Percentiles rank a stretch among this genome's conserved stretches.
Conservation (phyloP, 2,329 filamentous ascomycete species). For the Diaporthe velutina region DNA sequence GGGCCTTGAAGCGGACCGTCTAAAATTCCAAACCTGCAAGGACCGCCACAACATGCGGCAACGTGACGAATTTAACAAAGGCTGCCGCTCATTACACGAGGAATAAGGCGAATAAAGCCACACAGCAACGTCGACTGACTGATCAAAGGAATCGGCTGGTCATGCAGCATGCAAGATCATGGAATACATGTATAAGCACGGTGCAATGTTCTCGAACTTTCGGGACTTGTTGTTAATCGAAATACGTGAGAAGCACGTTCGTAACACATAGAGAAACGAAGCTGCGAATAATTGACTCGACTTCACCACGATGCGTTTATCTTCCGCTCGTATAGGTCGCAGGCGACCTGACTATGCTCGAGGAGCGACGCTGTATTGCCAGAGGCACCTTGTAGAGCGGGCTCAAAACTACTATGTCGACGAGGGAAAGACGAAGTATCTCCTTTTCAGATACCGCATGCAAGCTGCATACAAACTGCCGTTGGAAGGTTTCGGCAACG, state of each 20-base stretch:
- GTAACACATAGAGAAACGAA: background rate
- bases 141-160: background rate
- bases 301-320: background rate
- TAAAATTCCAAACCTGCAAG: too few species aligned
- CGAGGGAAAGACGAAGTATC: background rate
- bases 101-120: too few species aligned
- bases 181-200: background rate
- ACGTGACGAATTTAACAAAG: background rate
- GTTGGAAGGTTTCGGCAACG: background rate
- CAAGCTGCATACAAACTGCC: background rate
- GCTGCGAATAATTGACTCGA: background rate
- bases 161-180: background rate
- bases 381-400: background rate
- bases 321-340: background rate
- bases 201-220: background rate
- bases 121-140: background rate
- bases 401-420: background rate
- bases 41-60: background rate
- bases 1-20: background rate
- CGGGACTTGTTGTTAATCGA: background rate
- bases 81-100: background rate
- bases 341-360: background rate
- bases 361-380: background rate
- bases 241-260: background rate
- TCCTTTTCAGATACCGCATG: background rate